Conservation (phyloP, 163 green algal genomes). For the Scenedesmus sp. region DNA sequence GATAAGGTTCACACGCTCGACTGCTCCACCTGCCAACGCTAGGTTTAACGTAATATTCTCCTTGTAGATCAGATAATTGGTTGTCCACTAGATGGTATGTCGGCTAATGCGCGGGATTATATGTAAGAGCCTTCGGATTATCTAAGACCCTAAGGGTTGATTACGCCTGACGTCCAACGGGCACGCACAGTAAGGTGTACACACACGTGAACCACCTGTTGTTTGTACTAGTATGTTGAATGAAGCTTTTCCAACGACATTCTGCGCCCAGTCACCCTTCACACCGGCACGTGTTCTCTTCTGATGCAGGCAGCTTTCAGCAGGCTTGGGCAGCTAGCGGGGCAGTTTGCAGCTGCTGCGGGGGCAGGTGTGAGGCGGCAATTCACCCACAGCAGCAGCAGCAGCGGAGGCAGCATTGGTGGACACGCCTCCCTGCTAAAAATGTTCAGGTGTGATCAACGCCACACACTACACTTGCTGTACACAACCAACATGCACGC, state of each 20-base stretch:
- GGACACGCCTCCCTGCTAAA: slow-evolving; percentile 15
- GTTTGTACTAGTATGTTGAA: no score
- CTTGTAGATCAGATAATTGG: not conserved
- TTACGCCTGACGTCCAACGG: no score
- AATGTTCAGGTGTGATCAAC: slow-evolving; percentile 28
- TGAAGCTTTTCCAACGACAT: no score
- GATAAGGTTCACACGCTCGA: not conserved
- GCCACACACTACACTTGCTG: not conserved
- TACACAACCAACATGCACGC: not conserved
- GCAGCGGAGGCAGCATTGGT: no score
- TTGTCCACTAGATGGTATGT: not conserved
- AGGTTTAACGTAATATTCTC: not conserved
- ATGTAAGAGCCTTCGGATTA: no score
- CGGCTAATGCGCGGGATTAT: not conserved
- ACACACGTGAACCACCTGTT: no score
- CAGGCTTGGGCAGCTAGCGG: not conserved
- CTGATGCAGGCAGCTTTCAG: slow-evolving; percentile 11
- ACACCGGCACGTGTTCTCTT: not conserved
- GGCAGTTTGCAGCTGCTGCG: not conserved
- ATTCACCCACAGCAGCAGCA: not conserved
- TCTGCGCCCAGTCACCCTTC: not conserved
- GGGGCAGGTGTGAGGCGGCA: no score
- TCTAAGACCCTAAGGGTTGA: not conserved
- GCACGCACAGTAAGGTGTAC: no score
- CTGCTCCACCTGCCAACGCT: not conserved